Evolutionary conservation across 2,329 filamentous ascomycete genomes (phyloP), one percentile per base, ranked within the genome.

Genomic region (Coniella lustricola): DNA sequence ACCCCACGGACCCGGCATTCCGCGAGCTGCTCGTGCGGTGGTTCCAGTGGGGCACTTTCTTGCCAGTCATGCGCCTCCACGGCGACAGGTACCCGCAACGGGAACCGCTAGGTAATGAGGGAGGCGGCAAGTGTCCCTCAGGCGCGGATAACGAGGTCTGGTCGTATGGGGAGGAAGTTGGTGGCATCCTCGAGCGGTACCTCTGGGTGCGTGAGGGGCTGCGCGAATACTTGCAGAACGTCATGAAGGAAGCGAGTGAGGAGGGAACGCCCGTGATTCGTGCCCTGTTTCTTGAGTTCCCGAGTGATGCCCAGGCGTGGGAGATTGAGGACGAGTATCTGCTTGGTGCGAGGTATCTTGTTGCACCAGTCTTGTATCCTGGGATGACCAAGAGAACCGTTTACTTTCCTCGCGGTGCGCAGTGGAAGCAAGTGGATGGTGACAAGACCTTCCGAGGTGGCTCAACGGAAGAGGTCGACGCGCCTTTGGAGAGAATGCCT

Each of bases 11-110:
- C 40, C 62, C 67, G 1, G 66, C 57, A 0, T 85, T 85, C 62
- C 69, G 79, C 7, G 82, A 85, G 57, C 64, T 85, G 0, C 79
- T 85, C 50, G 74, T 80, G 1, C 67, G 82, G 2, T 85, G 82
- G 82, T 85, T 85, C 60, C 81, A 85, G 56, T 85, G 81, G 79
- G 81, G 76, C 0, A 66, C 79, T 0, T 85, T 82, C 57, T 83
- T 79, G 49, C 82, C 82, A 0, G 81, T 85, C 1, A 82, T 86
- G 74, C 66, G 82, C 3, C 67, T 85, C 0, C 82, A 86, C 55
- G 82, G 82, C 5, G 78, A 84, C 57, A 72, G 82, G 0, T 79
- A 83, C 59, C 82, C 82, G 0, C 70, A 62, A 38, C 66, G 67
- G 54, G 60, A 62, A 14, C 64, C 56, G 18, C 60, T 59, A 8